Evolutionary conservation across 805 yeast genomes (phyloP).

Genomic region (Pichia pseudocactophila): DNA sequence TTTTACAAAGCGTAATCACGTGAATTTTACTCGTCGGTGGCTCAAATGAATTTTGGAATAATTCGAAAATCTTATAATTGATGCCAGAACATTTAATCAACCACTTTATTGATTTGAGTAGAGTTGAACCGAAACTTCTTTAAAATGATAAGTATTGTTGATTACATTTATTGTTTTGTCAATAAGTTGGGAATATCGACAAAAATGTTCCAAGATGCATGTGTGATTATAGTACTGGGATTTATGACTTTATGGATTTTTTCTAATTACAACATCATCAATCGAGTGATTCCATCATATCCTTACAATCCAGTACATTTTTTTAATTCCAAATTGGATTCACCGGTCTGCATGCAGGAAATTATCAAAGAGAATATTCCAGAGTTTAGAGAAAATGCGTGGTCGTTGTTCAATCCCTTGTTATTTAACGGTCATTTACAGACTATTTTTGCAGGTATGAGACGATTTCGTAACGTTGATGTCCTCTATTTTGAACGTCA

Average conservation of each 20-base stretch:
- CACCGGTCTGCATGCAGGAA: conserved; percentile 14
- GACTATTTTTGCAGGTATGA: conserved; percentile 57
- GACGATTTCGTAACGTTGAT: conserved; percentile 43
- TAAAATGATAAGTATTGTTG: neutral
- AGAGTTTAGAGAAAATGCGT: conserved; percentile 37
- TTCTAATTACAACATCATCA: conserved; percentile 8
- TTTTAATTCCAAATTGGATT: neutral
- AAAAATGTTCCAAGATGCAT: conserved; percentile 4
- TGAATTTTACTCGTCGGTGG: no score
- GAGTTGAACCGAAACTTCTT: no score
- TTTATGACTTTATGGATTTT: neutral
- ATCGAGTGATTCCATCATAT: conserved; percentile 11
- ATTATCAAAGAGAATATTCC: conserved; percentile 27
- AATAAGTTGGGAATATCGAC: conserved; percentile 3
- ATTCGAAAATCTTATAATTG: no score
- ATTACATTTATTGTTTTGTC: neutral
- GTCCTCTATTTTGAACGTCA: conserved; percentile 68
- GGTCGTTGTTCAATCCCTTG: conserved; percentile 52
- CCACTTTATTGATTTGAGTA: no score
- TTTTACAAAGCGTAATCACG: no score
- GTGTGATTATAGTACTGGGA: conserved; percentile 8
- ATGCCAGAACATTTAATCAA: no score
- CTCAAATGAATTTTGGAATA: no score
- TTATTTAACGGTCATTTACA: conserved; percentile 69
- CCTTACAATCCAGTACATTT: conserved; percentile 9